Conservation (phyloP, 495 filamentous ascomycete genomes). For the Hapsidospora chrysogenum region DNA sequence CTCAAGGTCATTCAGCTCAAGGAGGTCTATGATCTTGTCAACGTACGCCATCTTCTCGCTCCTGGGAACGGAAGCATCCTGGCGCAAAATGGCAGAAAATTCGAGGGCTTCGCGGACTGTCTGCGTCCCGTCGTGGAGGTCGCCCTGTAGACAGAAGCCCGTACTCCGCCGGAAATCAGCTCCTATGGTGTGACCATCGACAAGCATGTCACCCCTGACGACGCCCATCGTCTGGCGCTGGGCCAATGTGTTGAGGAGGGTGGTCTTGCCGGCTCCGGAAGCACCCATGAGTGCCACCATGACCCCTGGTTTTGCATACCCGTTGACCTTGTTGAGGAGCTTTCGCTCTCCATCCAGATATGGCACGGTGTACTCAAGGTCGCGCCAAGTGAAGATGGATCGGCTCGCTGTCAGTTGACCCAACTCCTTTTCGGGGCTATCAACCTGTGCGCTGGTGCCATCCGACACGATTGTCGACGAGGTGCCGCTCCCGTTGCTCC, state of each 20-base stretch:
- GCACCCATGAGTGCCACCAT: constrained; percentile 71
- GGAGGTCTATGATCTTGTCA: constrained; percentile 69
- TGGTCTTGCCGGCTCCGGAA: constrained; percentile 67
- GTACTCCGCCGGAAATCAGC: constrained; percentile 55
- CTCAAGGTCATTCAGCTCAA: constrained; percentile 65
- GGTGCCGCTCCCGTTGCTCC: background rate
- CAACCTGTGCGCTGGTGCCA: background rate
- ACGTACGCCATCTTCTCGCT: constrained; percentile 69
- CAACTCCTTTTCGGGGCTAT: constrained; percentile 27
- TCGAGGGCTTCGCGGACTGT: constrained; percentile 71
- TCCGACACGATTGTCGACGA: background rate
- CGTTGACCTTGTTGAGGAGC: constrained; percentile 50
- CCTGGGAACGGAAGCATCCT: constrained; percentile 43
- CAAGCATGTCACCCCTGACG: constrained; percentile 54
- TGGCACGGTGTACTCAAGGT: constrained; percentile 57
- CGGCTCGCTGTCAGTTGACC: constrained; percentile 41
- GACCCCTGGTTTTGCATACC: constrained; percentile 61
- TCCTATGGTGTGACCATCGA: constrained; percentile 53
- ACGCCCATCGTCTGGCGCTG: constrained; percentile 62
- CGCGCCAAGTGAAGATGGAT: constrained; percentile 58
- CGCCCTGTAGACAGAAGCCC: constrained; percentile 79
- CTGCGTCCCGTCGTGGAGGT: constrained; percentile 62
- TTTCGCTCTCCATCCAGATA: constrained; percentile 53
- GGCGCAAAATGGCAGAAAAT: constrained; percentile 68
- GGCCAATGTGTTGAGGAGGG: constrained; percentile 49